Conservation (phyloP, 192 early-diverging fungal species). For the Backusella circina region DNA sequence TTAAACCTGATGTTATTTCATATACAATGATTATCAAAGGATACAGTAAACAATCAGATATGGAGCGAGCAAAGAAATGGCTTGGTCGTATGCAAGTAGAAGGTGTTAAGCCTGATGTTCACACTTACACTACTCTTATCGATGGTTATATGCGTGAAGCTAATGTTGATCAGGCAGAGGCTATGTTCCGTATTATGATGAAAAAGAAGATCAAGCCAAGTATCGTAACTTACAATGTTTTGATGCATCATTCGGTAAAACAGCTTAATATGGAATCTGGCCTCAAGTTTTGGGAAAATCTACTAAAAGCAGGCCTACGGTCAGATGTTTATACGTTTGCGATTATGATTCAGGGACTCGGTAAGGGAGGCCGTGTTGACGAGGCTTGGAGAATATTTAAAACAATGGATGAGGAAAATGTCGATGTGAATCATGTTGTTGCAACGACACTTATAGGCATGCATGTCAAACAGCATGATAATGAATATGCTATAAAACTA, state of each 20-base stretch:
- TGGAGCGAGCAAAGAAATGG: slow-evolving; percentile 26
- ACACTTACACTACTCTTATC: slow-evolving; percentile 35
- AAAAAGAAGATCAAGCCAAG: slow-evolving; percentile 25
- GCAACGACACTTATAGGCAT: slow-evolving; percentile 32
- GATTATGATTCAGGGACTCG: slow-evolving; percentile 34
- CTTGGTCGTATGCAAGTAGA: slow-evolving; percentile 23
- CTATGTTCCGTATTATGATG: slow-evolving; percentile 35
- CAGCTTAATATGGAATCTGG: slow-evolving; percentile 36
- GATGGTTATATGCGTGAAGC: slow-evolving; percentile 32
- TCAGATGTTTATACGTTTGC: slow-evolving; percentile 39
- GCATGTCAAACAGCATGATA: slow-evolving; percentile 28
- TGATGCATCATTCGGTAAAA: slow-evolving; percentile 33
- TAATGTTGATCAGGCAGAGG: slow-evolving; percentile 28
- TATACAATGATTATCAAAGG: slow-evolving; percentile 31
- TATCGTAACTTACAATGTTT: slow-evolving; percentile 36
- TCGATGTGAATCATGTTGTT: slow-evolving; percentile 13
- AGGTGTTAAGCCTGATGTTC: slow-evolving; percentile 14
- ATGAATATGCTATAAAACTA: slow-evolving; percentile 21
- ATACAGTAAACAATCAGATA: slow-evolving; percentile 17
- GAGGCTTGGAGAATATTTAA: slow-evolving; percentile 35
- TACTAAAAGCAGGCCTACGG: slow-evolving; percentile 24
- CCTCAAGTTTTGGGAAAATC: slow-evolving; percentile 26
- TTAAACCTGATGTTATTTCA: slow-evolving; percentile 11
- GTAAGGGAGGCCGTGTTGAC: slow-evolving; percentile 17
- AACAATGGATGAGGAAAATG: slow-evolving; percentile 19